Percentiles rank a stretch among this genome's conserved stretches.
These are phyloP conservation scores for Mycosarcoma mackinlayi DNA, from an alignment of 1,284 basidiomycete species.

Conservation along the genomic window DNA sequence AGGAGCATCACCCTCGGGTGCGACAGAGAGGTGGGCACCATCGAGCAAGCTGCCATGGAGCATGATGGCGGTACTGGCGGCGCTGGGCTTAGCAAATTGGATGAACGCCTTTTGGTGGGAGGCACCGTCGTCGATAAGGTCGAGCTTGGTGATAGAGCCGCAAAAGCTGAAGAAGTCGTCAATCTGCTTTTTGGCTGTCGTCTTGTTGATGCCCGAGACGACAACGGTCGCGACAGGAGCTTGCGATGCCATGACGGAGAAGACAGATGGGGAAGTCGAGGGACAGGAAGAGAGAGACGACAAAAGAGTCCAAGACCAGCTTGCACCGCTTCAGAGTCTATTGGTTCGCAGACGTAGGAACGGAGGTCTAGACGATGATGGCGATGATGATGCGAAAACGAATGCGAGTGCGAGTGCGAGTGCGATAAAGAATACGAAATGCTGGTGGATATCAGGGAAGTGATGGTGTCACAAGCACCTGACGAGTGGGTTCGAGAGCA, in stretches of 20 bases:
- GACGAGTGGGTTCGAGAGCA: too few relatives aligned
- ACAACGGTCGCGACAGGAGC: constrained; percentile 36
- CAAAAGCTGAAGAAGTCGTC: constrained; percentile 65
- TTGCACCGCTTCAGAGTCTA: constrained; percentile 18
- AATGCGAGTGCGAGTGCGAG: too few relatives aligned
- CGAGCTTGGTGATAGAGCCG: constrained; percentile 49
- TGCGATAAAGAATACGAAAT: not conserved
- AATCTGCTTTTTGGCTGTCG: constrained; percentile 52
- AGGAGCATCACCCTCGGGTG: constrained; percentile 18
- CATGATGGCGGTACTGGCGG: constrained; percentile 58
- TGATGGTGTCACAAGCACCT: too few relatives aligned
- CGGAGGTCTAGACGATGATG: too few relatives aligned
- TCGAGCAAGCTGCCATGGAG: constrained; percentile 59
- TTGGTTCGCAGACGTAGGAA: not conserved
- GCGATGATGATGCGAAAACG: too few relatives aligned
- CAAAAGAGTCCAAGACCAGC: constrained; percentile 29
- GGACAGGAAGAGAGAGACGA: constrained; percentile 1
- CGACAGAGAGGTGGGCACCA: constrained; percentile 49
- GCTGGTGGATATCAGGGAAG: too few relatives aligned
- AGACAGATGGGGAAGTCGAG: not conserved
- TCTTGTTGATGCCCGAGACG: constrained; percentile 47
- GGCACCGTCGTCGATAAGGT: constrained; percentile 37
- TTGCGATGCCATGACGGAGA: constrained; percentile 16
- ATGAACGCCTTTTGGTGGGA: constrained; percentile 40
- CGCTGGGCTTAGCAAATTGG: constrained; percentile 41